phyloP scores from a whole-genome alignment of 148 eudicot species.

The Pouteria glomerata region DNA sequence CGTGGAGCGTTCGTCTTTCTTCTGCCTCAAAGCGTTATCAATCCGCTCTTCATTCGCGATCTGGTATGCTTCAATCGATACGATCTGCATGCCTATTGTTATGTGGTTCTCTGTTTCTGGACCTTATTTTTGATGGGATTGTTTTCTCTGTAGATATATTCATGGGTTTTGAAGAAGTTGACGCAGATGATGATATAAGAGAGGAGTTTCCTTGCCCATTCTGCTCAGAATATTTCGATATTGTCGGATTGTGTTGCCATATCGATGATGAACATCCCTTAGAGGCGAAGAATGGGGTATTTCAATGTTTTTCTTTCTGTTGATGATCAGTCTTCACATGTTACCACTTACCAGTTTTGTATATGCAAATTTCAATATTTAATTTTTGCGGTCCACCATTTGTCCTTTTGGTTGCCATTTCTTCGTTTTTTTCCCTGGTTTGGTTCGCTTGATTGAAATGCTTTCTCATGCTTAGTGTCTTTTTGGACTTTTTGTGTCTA shows the following conservation, averaged over 20 bases:
- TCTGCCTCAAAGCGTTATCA: conserved; percentile 73
- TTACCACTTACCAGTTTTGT: not conserved
- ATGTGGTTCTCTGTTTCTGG: conserved; percentile 1
- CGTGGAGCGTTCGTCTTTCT: conserved; percentile 77
- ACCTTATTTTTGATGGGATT: conserved; percentile 10
- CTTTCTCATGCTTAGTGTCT: not conserved
- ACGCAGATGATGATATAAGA: conserved; percentile 78
- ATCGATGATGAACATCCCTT: conserved; percentile 87
- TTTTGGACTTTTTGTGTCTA: not conserved
- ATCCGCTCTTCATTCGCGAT: conserved; percentile 71
- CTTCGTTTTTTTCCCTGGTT: not conserved
- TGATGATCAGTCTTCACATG: not conserved
- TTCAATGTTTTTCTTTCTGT: not conserved
- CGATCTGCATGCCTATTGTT: not conserved
- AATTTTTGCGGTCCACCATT: not conserved
- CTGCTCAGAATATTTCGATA: conserved; percentile 77
- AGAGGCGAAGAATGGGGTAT: conserved; percentile 92
- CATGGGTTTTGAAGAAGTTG: conserved; percentile 84
- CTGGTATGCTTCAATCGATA: conserved; percentile 29
- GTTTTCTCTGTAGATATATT: conserved; percentile 52
- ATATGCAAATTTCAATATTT: conserved; percentile 1
- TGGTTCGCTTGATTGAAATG: not conserved
- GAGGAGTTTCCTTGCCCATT: conserved; percentile 92
- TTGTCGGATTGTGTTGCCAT: conserved; percentile 89
- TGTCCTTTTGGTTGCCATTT: not conserved